Conservation (phyloP, 2,329 filamentous ascomycete genomes). For the Epichloe gansuensis region DNA sequence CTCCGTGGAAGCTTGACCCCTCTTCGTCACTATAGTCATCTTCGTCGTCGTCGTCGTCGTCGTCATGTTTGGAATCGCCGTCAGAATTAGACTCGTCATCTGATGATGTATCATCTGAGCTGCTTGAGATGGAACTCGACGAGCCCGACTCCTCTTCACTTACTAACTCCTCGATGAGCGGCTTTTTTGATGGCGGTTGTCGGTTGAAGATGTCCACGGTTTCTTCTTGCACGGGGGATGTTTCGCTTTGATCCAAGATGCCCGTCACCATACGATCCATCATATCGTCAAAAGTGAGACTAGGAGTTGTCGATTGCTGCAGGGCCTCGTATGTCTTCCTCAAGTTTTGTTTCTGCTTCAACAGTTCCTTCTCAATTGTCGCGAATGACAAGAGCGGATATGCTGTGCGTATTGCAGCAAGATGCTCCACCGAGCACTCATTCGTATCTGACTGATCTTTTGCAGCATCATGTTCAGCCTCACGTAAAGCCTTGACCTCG, state of each 20-base stretch:
- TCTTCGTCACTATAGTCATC: background rate
- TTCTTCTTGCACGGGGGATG: background rate
- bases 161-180: constrained; percentile 16
- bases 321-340: constrained; percentile 26
- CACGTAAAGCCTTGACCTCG: background rate
- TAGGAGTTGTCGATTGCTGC: constrained; percentile 17
- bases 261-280: constrained; percentile 17
- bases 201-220: background rate
- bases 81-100: background rate
- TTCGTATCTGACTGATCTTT: constrained; percentile 5
- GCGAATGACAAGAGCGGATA: constrained; percentile 28
- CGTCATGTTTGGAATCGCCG: background rate
- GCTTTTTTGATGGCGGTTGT: constrained; percentile 7
- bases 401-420: constrained; percentile 25
- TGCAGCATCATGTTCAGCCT: background rate
- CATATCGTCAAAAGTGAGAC: constrained; percentile 21
- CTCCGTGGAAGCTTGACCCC: background rate
- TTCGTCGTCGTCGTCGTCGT: background rate
- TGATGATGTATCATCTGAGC: constrained; percentile 7
- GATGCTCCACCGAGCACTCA: constrained; percentile 18
- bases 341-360: constrained; percentile 21
- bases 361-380: constrained; percentile 24
- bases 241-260: constrained; percentile 2
- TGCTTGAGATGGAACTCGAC: constrained; percentile 1
- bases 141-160: constrained; percentile 1